phyloP scores from a whole-genome alignment of 2,329 filamentous ascomycete genomes.

The Venturia nashicola region DNA sequence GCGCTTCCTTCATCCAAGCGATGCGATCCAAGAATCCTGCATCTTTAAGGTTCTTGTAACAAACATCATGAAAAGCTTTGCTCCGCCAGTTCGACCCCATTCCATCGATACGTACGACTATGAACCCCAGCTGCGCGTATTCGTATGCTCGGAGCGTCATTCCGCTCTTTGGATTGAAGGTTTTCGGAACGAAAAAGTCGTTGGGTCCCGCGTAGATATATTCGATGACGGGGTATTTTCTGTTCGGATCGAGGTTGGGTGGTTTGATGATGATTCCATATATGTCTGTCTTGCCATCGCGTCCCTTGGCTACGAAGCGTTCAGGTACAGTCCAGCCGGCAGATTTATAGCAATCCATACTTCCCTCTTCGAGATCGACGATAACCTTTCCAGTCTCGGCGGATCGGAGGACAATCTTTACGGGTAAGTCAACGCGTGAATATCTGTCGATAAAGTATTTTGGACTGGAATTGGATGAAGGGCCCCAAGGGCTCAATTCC shows the following conservation, averaged over 20 bases:
- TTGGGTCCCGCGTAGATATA: conserved; percentile 19
- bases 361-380: conserved; percentile 13
- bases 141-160: conserved; percentile 10
- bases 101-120: conserved; percentile 19
- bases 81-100: conserved; percentile 21
- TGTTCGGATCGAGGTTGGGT: conserved; percentile 15
- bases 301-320: conserved; percentile 16
- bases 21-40: conserved; percentile 19
- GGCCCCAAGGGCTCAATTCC: conserved; percentile 14
- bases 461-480: not conserved
- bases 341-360: conserved; percentile 12
- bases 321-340: conserved; percentile 16
- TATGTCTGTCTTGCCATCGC: conserved; percentile 17
- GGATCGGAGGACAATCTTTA: conserved; percentile 15
- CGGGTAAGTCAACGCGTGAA: conserved; percentile 18
- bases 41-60: conserved; percentile 19
- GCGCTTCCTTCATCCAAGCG: conserved; percentile 19
- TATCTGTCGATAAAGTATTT: conserved; percentile 15
- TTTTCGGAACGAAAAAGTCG: conserved; percentile 17
- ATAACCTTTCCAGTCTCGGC: conserved; percentile 15
- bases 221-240: conserved; percentile 19
- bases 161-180: conserved; percentile 11
- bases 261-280: conserved; percentile 18
- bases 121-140: conserved; percentile 17
- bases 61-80: conserved; percentile 19